Evolutionary conservation across 129 eudicot species (phyloP).

Genomic region (Scalesia atractyloides): DNA sequence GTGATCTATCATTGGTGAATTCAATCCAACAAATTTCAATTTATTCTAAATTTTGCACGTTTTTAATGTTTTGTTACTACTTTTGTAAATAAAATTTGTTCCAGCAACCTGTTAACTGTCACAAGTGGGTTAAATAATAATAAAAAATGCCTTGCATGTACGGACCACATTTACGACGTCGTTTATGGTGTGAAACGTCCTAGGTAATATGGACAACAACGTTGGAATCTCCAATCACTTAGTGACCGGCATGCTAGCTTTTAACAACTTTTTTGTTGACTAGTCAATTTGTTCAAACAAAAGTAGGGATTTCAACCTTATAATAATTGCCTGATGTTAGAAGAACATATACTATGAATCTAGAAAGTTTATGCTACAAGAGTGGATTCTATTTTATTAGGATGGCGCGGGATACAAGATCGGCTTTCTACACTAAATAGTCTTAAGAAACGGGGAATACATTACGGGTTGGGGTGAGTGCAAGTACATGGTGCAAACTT

Average conservation of each 20-base stretch:
- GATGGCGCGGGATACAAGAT: not conserved
- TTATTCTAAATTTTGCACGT: no score
- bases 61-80: no score
- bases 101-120: no score
- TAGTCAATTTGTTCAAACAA: not conserved
- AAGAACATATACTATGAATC: not conserved
- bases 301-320: not conserved
- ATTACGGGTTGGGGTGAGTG: no score
- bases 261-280: not conserved
- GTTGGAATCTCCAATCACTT: not conserved
- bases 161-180: not conserved
- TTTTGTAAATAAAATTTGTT: no score
- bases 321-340: not conserved
- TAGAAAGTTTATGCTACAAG: not conserved
- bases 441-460: no score
- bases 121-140: no score
- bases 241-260: not conserved
- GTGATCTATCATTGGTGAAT: no score
- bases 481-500: no score
- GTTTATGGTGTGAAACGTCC: not conserved
- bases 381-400: not conserved
- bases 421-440: no score
- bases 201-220: not conserved
- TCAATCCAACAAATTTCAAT: no score
- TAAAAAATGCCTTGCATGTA: not conserved